Conservation (phyloP, 129 eudicot genomes). For the Lactuca sativa region DNA sequence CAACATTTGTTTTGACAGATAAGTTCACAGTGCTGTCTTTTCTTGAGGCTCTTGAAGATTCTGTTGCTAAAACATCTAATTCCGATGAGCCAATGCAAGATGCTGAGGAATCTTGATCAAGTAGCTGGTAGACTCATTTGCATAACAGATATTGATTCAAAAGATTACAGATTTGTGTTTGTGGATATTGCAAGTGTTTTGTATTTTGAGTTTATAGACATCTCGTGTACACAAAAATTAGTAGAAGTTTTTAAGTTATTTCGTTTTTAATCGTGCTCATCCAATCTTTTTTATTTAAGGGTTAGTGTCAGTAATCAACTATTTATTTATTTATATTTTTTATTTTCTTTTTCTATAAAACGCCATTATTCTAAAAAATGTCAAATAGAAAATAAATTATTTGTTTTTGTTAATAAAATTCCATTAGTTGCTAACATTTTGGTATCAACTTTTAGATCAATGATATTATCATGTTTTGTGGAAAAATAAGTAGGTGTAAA, state of each 20-base stretch:
- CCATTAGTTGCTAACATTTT: no score
- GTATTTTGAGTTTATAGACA: conserved; percentile 19
- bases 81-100: conserved; percentile 40
- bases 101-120: conserved; percentile 34
- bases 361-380: no score
- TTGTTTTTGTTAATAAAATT: no score
- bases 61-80: conserved; percentile 47
- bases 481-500: no score
- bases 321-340: no score
- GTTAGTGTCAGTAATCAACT: no score
- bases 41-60: conserved; percentile 99
- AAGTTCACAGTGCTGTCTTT: conserved; percentile 89
- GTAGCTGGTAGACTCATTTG: background rate
- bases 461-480: no score
- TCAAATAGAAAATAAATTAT: no score
- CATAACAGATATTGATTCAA: conserved; percentile 4
- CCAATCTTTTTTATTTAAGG: background rate
- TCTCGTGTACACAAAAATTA: conserved; percentile 12
- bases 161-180: conserved; percentile 32
- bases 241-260: conserved; percentile 13
- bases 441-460: no score
- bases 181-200: conserved; percentile 26
- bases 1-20: conserved; percentile 45
- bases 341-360: no score
- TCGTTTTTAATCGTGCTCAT: background rate